Base-by-base conservation (phyloP, 352 stramenopile species). In the Chrysophaeum taylorii region DNA sequence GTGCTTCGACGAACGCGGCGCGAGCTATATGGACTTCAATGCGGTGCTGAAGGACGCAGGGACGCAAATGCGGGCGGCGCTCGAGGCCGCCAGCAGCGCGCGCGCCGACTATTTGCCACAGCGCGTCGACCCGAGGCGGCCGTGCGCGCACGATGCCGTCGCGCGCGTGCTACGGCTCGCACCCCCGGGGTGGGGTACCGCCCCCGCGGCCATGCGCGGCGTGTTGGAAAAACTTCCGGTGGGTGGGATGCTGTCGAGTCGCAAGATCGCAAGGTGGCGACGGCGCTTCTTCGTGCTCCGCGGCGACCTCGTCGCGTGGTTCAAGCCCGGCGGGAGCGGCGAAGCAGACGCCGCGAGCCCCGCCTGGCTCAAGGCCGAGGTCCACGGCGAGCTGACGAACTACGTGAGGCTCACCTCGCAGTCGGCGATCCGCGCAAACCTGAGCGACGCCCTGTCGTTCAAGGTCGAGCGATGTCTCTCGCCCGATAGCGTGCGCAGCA, bases 241-340 rank as follows among this genome's bases (percentile, higher is more conserved):
- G 25, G 36, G 18, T 4, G 45, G 45, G 18, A 7, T 54, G 7
- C 7, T 54, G 12, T 31, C n/a, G n/a, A 31, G 27, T 25, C 25
- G 5, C 9, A 63, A 36, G 25, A 12, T 63, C 9, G 12, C 12
- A 12, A 63, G 39, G 27, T 38, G n/a, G 25, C 14, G 39, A 31
- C 52, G 52, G 25, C 52, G 52, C 52, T 33, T 31, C 52, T 63
- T 63, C 52, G 29, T 63, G 25, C 25, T 63, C 27, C 52, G 52
- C 9, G 52, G 52, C 29, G 52, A 36, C 27, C 27, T 63, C 52
- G 9, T 63, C 52, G 52, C 27, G 2, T 36, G 25, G 52, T 39
- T 63, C 27, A 63, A 63, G 52, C 33, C 27, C 52, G n/a, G 12
- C n/a, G 39, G 12, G 39, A 21, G 12, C 18, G 45, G 18, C 45